phyloP scores from a whole-genome alignment of 1,284 basidiomycete genomes.

The Microbotryum silenes-acaulis region DNA sequence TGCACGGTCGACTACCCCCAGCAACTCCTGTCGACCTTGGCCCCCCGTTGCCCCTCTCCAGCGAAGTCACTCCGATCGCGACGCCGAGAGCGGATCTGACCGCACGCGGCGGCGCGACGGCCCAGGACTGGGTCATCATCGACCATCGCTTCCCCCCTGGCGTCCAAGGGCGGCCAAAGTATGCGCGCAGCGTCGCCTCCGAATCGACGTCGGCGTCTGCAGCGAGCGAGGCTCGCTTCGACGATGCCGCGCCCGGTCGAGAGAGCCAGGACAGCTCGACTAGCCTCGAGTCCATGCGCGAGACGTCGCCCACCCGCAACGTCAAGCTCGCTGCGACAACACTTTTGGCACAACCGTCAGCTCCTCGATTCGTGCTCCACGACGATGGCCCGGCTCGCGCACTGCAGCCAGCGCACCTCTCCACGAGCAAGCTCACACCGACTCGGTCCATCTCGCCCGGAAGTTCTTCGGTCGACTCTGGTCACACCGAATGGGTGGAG shows the following conservation, averaged over 20 bases:
- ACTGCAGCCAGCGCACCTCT: too few relatives aligned
- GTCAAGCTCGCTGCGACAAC: neutral
- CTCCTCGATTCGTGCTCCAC: conserved; percentile 3
- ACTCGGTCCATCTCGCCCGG: neutral
- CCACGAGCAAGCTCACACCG: too few relatives aligned
- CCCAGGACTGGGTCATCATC: too few relatives aligned
- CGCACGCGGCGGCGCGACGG: neutral
- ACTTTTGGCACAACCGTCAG: neutral
- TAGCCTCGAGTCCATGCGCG: conserved; percentile 6
- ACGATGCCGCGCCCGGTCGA: neutral
- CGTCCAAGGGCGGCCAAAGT: neutral
- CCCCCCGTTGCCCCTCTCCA: neutral
- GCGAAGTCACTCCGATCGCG: neutral
- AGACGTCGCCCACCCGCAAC: neutral
- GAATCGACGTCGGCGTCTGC: neutral
- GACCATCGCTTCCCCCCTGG: too few relatives aligned
- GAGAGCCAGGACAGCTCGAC: conserved; percentile 10
- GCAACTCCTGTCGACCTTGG: neutral
- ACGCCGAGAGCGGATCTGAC: neutral
- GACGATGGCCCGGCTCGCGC: conserved; percentile 1
- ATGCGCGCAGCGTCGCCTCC: neutral
- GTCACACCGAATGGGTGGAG: neutral
- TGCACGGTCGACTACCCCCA: neutral
- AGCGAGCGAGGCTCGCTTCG: neutral
- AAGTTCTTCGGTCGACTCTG: neutral